Conservation (phyloP, 805 yeast species). For the Candida taoyuanica region DNA sequence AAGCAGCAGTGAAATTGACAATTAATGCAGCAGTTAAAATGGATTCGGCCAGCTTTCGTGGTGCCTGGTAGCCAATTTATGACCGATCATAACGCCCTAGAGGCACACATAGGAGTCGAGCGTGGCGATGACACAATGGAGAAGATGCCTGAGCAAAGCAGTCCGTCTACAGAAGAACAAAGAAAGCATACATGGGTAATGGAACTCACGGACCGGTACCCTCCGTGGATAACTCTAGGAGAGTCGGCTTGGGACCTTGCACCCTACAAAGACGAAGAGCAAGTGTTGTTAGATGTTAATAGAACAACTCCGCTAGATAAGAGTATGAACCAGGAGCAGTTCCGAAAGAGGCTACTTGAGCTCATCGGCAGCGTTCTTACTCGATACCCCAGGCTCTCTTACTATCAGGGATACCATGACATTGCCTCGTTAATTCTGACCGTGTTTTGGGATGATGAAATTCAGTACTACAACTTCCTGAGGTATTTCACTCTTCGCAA, state of each 20-base stretch:
- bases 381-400: constrained; percentile 55
- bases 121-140: too few species aligned
- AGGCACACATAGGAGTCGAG: too few species aligned
- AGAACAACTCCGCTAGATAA: constrained; percentile 56
- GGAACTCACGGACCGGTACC: too few species aligned
- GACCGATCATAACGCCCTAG: too few species aligned
- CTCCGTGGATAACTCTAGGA: too few species aligned
- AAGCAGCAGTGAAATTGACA: too few species aligned
- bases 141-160: too few species aligned
- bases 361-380: constrained; percentile 54
- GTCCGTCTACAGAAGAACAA: too few species aligned
- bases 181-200: neutral
- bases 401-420: constrained; percentile 94
- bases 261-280: constrained; percentile 67
- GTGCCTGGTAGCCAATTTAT: too few species aligned
- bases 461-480: constrained; percentile 32
- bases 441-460: constrained; percentile 37
- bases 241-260: neutral
- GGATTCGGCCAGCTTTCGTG: too few species aligned
- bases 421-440: constrained; percentile 63
- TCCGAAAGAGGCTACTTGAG: constrained; percentile 25
- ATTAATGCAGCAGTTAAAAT: too few species aligned
- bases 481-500: constrained; percentile 54
- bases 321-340: constrained; percentile 17
- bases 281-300: constrained; percentile 71